Conservation (phyloP, 2,329 filamentous ascomycete species). For the Epichloe scottii region DNA sequence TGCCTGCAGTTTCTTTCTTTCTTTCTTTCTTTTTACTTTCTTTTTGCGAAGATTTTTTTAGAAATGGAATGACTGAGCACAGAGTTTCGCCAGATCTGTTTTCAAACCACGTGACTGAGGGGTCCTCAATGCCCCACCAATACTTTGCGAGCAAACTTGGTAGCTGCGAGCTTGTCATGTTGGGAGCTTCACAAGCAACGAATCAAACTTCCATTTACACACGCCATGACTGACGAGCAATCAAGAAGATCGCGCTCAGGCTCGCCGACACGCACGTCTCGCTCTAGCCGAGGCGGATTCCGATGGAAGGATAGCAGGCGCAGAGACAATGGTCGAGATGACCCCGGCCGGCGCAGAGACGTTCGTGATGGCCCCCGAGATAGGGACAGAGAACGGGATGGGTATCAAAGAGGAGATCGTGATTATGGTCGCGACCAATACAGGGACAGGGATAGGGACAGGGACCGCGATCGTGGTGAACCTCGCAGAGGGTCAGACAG, state of each 20-base stretch:
- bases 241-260: conserved; percentile 15
- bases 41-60: too few species aligned
- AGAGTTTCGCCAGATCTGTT: too few species aligned
- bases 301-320: conserved; percentile 47
- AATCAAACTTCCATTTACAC: background rate
- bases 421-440: conserved; percentile 19
- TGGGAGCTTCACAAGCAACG: background rate
- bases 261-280: conserved; percentile 15
- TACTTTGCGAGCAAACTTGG: background rate
- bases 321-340: conserved; percentile 26
- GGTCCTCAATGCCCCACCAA: background rate
- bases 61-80: too few species aligned
- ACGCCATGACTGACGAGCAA: conserved; percentile 13
- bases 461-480: conserved; percentile 15
- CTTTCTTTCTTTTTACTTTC: too few species aligned
- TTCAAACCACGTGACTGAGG: background rate
- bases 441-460: conserved; percentile 12
- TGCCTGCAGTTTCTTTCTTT: too few species aligned
- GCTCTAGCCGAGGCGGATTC: conserved; percentile 32
- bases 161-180: background rate
- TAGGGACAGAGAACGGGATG: conserved; percentile 17
- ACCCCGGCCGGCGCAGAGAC: conserved; percentile 28
- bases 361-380: conserved; percentile 30
- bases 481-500: conserved; percentile 7
- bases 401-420: conserved; percentile 11